Percentiles rank a stretch among this genome's conserved stretches.
Conservation (phyloP, 371 early-diverging fungal genomes). For the Actinomucor elegans region DNA sequence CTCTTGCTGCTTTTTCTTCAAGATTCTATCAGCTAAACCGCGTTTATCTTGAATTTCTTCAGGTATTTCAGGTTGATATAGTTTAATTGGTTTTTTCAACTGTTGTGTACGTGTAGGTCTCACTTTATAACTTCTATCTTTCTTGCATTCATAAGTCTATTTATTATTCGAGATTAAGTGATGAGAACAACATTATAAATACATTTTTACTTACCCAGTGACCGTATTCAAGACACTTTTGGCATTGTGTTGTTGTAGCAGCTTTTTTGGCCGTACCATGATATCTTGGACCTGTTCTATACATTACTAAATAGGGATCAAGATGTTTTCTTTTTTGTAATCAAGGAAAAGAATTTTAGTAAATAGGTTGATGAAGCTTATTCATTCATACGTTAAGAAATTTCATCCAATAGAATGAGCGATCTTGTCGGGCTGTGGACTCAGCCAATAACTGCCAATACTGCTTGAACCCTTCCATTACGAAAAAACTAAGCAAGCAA, state of each 20-base stretch:
- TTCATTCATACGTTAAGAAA: too few species aligned
- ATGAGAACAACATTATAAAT: too few species aligned
- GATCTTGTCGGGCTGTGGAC: too few species aligned
- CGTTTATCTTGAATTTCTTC: conserved; percentile 51
- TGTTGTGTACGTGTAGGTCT: conserved; percentile 69
- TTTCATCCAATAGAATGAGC: too few species aligned
- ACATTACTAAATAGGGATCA: conserved; percentile 29
- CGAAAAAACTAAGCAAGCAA: too few species aligned
- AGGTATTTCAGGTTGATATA: conserved; percentile 50
- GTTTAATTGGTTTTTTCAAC: conserved; percentile 56
- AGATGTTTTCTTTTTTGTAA: too few species aligned
- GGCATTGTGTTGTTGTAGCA: conserved; percentile 58
- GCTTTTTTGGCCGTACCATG: conserved; percentile 37
- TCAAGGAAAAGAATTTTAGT: too few species aligned
- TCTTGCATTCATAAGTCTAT: conserved; percentile 63
- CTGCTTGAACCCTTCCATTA: too few species aligned
- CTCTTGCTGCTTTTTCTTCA: conserved; percentile 49
- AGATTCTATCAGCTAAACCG: conserved; percentile 57
- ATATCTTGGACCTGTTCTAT: conserved; percentile 41
- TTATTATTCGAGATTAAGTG: too few species aligned
- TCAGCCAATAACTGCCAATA: too few species aligned
- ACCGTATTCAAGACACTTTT: conserved; percentile 61
- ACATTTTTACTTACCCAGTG: conserved; percentile 48
- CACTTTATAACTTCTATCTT: conserved; percentile 48
- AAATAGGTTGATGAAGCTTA: too few species aligned